phyloP scores from a whole-genome alignment of 208 protist species.

The Trypanosoma theileri region DNA sequence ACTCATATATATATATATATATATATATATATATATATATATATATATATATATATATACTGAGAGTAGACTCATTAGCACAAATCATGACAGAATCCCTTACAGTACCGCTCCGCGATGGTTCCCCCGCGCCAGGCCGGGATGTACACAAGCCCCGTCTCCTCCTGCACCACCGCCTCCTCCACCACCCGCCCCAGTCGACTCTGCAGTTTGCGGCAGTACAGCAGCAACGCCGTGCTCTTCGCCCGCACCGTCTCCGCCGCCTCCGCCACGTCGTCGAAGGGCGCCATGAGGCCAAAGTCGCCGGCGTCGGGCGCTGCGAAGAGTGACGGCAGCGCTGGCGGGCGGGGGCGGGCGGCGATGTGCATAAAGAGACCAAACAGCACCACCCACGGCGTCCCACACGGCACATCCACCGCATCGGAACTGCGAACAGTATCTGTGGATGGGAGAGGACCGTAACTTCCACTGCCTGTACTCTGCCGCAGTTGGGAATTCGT shows the following conservation, averaged over 20 bases:
- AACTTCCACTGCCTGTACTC: too few species aligned
- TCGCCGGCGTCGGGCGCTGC: constrained; percentile 18
- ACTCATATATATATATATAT: constrained; percentile 7
- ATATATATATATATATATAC: too few species aligned
- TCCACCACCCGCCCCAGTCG: constrained; percentile 30
- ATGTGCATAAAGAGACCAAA: constrained; percentile 29
- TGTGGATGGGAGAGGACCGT: too few species aligned
- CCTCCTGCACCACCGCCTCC: constrained; percentile 33
- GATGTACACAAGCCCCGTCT: constrained; percentile 19
- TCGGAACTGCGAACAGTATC: too few species aligned
- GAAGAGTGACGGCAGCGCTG: constrained; percentile 12
- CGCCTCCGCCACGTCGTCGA: constrained; percentile 27
- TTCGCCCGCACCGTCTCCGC: constrained; percentile 31
- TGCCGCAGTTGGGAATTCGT: too few species aligned
- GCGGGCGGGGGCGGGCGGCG: background rate
- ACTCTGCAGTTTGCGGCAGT: constrained; percentile 32
- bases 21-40: too few species aligned
- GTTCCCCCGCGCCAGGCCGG: constrained; percentile 24
- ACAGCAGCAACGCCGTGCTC: constrained; percentile 22
- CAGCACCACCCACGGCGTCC: constrained; percentile 22
- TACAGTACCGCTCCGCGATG: constrained; percentile 26
- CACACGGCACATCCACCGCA: constrained; percentile 5
- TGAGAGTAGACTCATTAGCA: background rate
- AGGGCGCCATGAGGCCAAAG: constrained; percentile 21
- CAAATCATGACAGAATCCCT: constrained; percentile 30